phyloP scores from a whole-genome alignment of 2,329 filamentous ascomycete genomes.

The Coleophoma cylindrospora region DNA sequence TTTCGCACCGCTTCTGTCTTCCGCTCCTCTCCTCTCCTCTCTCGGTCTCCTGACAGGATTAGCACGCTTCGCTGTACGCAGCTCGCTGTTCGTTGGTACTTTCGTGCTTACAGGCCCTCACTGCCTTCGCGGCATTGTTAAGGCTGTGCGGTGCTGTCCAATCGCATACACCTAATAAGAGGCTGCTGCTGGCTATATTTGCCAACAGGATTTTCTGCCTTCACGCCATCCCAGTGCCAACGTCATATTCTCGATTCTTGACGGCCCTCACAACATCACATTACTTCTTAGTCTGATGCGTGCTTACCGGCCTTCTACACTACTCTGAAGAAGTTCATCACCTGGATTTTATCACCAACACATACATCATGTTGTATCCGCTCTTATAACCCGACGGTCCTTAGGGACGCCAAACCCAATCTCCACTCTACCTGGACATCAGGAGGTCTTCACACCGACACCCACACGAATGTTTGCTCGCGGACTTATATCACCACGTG shows the following conservation, averaged over 20 bases:
- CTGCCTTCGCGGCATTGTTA: too few species aligned
- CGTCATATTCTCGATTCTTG: not conserved
- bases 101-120: too few species aligned
- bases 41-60: not conserved
- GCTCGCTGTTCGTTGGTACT: too few species aligned
- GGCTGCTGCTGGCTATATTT: not conserved
- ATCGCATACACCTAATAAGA: too few species aligned
- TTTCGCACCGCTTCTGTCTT: not conserved
- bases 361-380: slow-evolving; percentile 20
- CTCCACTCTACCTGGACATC: slow-evolving; percentile 12
- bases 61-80: too few species aligned
- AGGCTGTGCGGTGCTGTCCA: too few species aligned
- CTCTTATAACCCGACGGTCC: slow-evolving; percentile 37
- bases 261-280: not conserved
- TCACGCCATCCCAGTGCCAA: not conserved
- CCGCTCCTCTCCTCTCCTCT: not conserved
- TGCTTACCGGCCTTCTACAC: too few species aligned
- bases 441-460: slow-evolving; percentile 9
- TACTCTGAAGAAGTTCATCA: too few species aligned
- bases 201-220: not conserved
- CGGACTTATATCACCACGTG: not conserved
- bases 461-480: slow-evolving; percentile 1
- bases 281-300: too few species aligned
- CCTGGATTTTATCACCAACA: not conserved
- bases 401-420: slow-evolving; percentile 34